Evolutionary conservation across 1,139 yeast species (phyloP), one percentile per base, ranked within the genome.

Genomic region (Groenewaldozyma auringiensis): DNA sequence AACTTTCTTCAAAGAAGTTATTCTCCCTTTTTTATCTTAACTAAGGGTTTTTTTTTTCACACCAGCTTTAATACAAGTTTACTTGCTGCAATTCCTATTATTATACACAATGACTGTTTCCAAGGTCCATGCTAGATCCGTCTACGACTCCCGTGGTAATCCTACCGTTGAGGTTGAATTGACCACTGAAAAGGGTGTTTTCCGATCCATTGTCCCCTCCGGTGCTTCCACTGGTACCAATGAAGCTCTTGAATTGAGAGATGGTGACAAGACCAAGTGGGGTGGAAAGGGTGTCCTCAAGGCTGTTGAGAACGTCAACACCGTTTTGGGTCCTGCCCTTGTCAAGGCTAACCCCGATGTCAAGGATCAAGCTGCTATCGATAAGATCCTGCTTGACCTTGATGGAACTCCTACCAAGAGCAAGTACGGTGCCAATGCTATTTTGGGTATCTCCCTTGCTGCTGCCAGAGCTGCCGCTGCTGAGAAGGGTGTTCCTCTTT

Each of bases 151-250:
- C 60, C 85, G 96, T 75, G 96, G 69, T 49, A 88, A 88, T 79
- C 96, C 96, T 72, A 88, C 96, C 57, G 96, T 88, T 60, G 96
- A 88, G 78, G 96, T 88, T 60, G 95, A 88, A 64, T 64, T 88
- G 61, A 75, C 82, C 77, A 88, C 96, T 62, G 87, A 74, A 53
- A 78, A 81, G 63, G 96, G 96, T 65, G 66, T 76, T 57, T 86
- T 84, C 87, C 81, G 95, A 71, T 78, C 96, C 59, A 86, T 86
- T 64, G 96, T 88, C 53, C 96, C 96, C 68, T 85, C 95, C 56
- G 96, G 96, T 73, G 96, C 96, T 56, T 86, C 95, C 64, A 87
- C 96, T 54, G 96, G 96, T 78, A 69, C 81, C 69, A 94, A 84
- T 71, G 96, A 88, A 76, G 96, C 96, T 61, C 75, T 87, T 59